Evolutionary conservation across 2,329 filamentous ascomycete genomes (phyloP).

Genomic region (Nannizzia gypsea): DNA sequence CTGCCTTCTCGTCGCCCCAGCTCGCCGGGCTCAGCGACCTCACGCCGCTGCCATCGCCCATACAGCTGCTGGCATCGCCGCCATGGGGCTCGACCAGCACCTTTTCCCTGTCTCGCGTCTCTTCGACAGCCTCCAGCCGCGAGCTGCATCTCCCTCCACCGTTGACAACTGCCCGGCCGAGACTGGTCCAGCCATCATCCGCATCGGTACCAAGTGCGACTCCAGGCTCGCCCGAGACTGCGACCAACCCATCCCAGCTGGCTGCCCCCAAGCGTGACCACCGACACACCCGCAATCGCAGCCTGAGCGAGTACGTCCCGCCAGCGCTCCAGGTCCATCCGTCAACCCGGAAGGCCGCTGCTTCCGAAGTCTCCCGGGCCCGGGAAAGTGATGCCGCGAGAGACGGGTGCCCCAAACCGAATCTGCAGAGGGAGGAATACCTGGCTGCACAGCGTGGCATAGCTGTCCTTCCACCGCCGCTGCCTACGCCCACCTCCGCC

Average conservation of each 20-base stretch:
- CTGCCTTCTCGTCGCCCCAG: slow-evolving; percentile 59
- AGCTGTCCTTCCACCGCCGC: slow-evolving; percentile 45
- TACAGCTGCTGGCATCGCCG: slow-evolving; percentile 36
- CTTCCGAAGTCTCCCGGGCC: slow-evolving; percentile 44
- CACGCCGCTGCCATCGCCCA: slow-evolving; percentile 66
- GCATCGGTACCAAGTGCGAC: not conserved
- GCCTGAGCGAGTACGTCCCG: slow-evolving; percentile 77
- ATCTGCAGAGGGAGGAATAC: slow-evolving; percentile 64
- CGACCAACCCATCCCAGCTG: not conserved
- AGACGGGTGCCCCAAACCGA: slow-evolving; percentile 26
- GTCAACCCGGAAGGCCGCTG: slow-evolving; percentile 55
- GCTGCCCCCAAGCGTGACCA: slow-evolving; percentile 12
- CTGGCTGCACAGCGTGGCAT: slow-evolving; percentile 69
- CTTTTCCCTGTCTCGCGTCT: slow-evolving; percentile 33
- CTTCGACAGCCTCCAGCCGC: slow-evolving; percentile 30
- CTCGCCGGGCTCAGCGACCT: slow-evolving; percentile 66
- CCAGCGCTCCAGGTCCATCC: slow-evolving; percentile 55
- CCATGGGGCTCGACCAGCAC: slow-evolving; percentile 45
- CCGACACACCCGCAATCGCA: slow-evolving; percentile 60
- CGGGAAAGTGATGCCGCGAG: slow-evolving; percentile 20
- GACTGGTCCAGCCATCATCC: slow-evolving; percentile 15
- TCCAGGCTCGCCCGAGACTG: not conserved
- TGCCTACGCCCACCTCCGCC: slow-evolving; percentile 72
- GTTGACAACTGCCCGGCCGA: slow-evolving; percentile 22
- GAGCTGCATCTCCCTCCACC: slow-evolving; percentile 10